Evolutionary conservation across 2,329 filamentous ascomycete genomes (phyloP).

Genomic region (Orbilia oligospora): DNA sequence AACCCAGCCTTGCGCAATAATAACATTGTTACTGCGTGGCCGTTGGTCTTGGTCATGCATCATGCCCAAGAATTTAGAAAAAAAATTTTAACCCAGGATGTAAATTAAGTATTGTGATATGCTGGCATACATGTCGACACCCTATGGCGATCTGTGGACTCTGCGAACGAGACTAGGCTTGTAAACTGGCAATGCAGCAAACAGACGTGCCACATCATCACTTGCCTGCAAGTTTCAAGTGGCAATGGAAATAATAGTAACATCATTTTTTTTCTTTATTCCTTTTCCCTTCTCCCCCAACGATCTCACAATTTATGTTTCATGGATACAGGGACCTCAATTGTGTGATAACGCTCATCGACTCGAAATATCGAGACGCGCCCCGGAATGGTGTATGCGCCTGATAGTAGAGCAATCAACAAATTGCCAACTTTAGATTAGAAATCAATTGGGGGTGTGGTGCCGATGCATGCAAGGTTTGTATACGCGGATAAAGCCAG

Average conservation of each 20-base stretch:
- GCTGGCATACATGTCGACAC: conserved; percentile 29
- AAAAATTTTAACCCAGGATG: conserved; percentile 5
- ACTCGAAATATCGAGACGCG: conserved; percentile 5
- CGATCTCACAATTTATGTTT: conserved; percentile 6
- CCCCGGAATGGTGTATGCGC: neutral
- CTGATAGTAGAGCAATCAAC: conserved; percentile 10
- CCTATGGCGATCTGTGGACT: conserved; percentile 13
- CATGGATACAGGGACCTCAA: neutral
- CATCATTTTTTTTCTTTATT: conserved; percentile 3
- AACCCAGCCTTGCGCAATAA: conserved; percentile 4
- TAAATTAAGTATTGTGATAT: conserved; percentile 20
- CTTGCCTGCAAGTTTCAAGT: conserved; percentile 28
- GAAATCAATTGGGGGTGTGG: conserved; percentile 15
- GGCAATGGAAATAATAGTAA: neutral
- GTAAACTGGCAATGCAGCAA: conserved; percentile 31
- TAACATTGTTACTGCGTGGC: conserved; percentile 26
- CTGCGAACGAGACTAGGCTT: conserved; percentile 1
- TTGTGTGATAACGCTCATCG: conserved; percentile 16
- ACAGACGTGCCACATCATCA: conserved; percentile 25
- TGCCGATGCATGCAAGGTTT: conserved; percentile 37
- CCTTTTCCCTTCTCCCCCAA: conserved; percentile 3
- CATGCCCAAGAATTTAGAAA: conserved; percentile 6
- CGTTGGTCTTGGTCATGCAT: conserved; percentile 17
- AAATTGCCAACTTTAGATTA: conserved; percentile 15
- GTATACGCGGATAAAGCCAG: conserved; percentile 16